Percentiles rank a stretch among this genome's conserved stretches.
Evolutionary conservation across 495 filamentous ascomycete genomes (phyloP).

Genomic region (Penicillium crystallinum): DNA sequence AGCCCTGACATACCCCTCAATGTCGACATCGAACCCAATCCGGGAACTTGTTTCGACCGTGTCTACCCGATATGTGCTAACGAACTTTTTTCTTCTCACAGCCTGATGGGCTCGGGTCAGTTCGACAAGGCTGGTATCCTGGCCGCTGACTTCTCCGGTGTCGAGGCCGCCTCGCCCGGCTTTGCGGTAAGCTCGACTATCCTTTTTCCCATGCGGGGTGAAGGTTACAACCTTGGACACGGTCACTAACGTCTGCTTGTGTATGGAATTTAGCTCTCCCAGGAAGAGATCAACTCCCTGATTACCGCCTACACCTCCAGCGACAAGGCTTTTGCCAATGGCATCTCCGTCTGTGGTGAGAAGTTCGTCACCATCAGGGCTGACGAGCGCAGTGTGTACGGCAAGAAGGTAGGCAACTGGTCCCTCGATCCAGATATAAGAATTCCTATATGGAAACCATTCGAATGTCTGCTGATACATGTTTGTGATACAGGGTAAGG

Average conservation of each 20-base stretch:
- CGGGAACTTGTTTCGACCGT: conserved; percentile 2
- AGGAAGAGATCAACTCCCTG: conserved; percentile 35
- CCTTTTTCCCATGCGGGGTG: conserved; percentile 4
- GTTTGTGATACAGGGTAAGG: conserved; percentile 59
- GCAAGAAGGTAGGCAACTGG: conserved; percentile 62
- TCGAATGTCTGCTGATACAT: not conserved
- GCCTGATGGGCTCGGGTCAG: conserved; percentile 78
- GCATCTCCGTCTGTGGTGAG: conserved; percentile 66
- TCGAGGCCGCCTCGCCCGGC: conserved; percentile 68
- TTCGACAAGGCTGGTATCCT: conserved; percentile 87
- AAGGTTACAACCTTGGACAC: not conserved
- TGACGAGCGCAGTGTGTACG: conserved; percentile 75
- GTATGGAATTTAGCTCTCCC: conserved; percentile 29
- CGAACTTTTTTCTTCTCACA: conserved; percentile 25
- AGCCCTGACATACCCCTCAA: conserved; percentile 6
- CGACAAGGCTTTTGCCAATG: conserved; percentile 35
- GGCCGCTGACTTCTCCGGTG: conserved; percentile 70
- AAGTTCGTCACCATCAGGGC: conserved; percentile 68
- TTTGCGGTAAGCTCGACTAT: conserved; percentile 59
- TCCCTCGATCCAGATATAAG: not conserved
- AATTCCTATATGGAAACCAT: not conserved
- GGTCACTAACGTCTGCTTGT: not conserved
- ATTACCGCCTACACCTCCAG: conserved; percentile 28
- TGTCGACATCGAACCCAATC: conserved; percentile 7
- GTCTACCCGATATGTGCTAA: conserved; percentile 9